These are phyloP conservation scores for Arctostaphylos glauca DNA, from an alignment of 148 eudicot species.

Conservation along the genomic window DNA sequence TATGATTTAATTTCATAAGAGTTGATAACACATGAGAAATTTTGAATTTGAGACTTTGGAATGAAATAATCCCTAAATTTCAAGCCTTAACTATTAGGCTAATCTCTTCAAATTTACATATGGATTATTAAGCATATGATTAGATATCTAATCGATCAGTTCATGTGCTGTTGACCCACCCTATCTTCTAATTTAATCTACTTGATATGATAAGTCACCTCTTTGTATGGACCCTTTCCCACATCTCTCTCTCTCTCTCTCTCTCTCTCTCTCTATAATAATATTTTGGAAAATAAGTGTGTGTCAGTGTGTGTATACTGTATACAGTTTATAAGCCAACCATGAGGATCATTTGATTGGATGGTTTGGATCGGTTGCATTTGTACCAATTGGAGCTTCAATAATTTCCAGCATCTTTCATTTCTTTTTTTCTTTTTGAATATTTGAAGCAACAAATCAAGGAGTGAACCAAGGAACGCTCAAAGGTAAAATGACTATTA, in stretches of 20 bases:
- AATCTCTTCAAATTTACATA: too few species aligned
- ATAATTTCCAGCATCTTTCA: not conserved
- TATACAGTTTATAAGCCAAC: slow-evolving; percentile 1
- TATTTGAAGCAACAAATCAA: too few species aligned
- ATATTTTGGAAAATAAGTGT: too few species aligned
- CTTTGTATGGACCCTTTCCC: not conserved
- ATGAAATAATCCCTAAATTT: too few species aligned
- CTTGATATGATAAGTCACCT: not conserved
- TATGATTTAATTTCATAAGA: too few species aligned
- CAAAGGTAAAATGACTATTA: too few species aligned
- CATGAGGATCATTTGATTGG: slow-evolving; percentile 7
- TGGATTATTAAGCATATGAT: not conserved
- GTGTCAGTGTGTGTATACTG: not conserved
- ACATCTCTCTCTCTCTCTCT: slow-evolving; percentile 5
- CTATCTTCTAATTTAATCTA: slow-evolving; percentile 4
- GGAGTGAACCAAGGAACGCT: too few species aligned
- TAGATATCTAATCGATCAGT: slow-evolving; percentile 19
- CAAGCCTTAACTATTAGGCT: too few species aligned
- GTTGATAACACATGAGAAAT: too few species aligned
- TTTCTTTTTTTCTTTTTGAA: too few species aligned
- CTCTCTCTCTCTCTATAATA: too few species aligned
- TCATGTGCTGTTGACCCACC: slow-evolving; percentile 26
- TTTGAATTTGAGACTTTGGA: too few species aligned
- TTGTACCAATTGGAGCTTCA: not conserved
- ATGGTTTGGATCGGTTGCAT: not conserved